Evolutionary conservation across 176 grass and related monocot genomes (phyloP).

Genomic region (Oryza punctata): DNA sequence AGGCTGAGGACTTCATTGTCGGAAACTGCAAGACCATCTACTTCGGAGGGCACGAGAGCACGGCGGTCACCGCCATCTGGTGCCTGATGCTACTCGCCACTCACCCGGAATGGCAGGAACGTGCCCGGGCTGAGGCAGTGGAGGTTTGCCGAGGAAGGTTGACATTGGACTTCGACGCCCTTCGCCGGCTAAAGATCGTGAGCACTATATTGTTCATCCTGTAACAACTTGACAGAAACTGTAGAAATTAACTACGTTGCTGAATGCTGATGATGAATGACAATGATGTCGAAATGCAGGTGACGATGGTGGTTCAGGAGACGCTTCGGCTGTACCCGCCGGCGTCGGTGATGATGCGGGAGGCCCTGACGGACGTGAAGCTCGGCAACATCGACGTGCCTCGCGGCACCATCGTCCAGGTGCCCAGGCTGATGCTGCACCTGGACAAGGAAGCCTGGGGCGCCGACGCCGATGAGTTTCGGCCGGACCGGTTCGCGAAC

Average conservation of each 20-base stretch:
- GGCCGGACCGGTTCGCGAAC: conserved; percentile 46
- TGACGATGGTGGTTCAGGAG: conserved; percentile 76
- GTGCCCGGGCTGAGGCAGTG: conserved; percentile 45
- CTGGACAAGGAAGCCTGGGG: conserved; percentile 60
- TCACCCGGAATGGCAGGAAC: conserved; percentile 60
- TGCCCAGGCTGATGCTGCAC: conserved; percentile 46
- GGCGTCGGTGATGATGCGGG: conserved; percentile 45
- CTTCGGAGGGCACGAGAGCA: conserved; percentile 65
- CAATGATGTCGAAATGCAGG: conserved; percentile 13
- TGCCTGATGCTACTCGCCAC: conserved; percentile 76
- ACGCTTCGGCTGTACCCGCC: conserved; percentile 62
- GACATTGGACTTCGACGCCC: conserved; percentile 33
- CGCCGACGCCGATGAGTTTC: conserved; percentile 49
- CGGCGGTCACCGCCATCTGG: conserved; percentile 53
- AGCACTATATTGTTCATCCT: background rate
- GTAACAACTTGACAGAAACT: background rate
- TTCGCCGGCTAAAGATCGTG: conserved; percentile 59
- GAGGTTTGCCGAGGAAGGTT: conserved; percentile 30
- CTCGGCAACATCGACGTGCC: conserved; percentile 45
- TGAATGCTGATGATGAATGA: background rate
- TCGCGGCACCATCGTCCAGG: conserved; percentile 50
- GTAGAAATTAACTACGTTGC: background rate
- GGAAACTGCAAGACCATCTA: conserved; percentile 81
- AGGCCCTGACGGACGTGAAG: conserved; percentile 49
- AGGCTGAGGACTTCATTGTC: conserved; percentile 32